Evolutionary conservation across 1,284 basidiomycete species (phyloP).

Genomic region (Apiotrichum mycotoxinovorans): DNA sequence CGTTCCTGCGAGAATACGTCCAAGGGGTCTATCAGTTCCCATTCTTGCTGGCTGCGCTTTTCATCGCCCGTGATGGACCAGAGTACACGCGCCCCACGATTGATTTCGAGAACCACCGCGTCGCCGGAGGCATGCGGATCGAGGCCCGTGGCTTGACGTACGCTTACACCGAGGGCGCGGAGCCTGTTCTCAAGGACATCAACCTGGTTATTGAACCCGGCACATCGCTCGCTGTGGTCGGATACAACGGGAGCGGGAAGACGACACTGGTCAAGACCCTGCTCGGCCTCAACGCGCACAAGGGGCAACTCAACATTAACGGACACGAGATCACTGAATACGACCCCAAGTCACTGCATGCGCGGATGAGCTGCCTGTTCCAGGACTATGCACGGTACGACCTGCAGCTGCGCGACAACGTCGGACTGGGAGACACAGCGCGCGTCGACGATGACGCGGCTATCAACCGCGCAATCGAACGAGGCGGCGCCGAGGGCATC

Average conservation of each 20-base stretch:
- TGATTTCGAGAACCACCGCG: too few species aligned
- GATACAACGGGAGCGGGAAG: constrained; percentile 15
- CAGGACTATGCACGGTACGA: constrained; percentile 75
- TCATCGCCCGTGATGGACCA: constrained; percentile 40
- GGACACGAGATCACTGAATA: constrained; percentile 61
- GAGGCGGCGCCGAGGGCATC: not conserved
- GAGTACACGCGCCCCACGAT: constrained; percentile 3
- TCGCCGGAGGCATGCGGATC: too few species aligned
- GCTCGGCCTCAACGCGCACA: constrained; percentile 60
- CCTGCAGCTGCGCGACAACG: constrained; percentile 69
- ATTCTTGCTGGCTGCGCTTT: too few species aligned
- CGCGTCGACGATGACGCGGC: not conserved
- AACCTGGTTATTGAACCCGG: constrained; percentile 57
- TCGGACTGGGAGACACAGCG: constrained; percentile 60
- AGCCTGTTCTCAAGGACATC: not conserved
- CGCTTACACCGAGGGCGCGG: too few species aligned
- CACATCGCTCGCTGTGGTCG: constrained; percentile 62
- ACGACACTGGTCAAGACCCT: constrained; percentile 59
- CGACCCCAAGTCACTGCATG: constrained; percentile 64
- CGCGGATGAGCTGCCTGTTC: constrained; percentile 67
- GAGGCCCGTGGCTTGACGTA: too few species aligned
- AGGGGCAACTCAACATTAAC: constrained; percentile 55
- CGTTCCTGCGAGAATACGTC: constrained; percentile 9
- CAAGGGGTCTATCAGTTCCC: too few species aligned
- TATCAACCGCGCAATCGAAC: constrained; percentile 48